A percentile compares a stretch with the other conserved stretches of the same genome.
These are phyloP conservation scores for Myriosclerotinia duriaeana DNA, from an alignment of 2,329 filamentous ascomycete species.

Conservation along the genomic window DNA sequence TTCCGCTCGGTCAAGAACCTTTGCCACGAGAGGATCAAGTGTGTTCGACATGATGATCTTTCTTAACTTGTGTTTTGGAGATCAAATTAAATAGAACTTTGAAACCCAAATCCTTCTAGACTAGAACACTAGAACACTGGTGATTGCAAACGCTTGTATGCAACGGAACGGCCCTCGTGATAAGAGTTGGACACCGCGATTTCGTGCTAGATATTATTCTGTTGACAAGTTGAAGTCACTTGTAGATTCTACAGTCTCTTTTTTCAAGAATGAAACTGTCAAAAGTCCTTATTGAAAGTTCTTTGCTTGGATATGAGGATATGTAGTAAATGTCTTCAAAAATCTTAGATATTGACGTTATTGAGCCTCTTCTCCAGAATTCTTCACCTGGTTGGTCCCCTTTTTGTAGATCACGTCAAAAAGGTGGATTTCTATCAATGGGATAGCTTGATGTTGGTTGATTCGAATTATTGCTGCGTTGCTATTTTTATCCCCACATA, in stretches of 20 bases:
- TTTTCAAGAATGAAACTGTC: neutral
- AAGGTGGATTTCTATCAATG: neutral
- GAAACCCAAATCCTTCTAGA: neutral
- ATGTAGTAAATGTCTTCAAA: too few species aligned
- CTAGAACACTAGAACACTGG: neutral
- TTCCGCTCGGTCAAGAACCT: constrained; percentile 47
- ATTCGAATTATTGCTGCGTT: neutral
- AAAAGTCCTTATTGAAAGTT: neutral
- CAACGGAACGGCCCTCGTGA: neutral
- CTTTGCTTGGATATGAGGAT: too few species aligned
- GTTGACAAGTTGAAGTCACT: neutral
- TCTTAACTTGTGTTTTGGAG: neutral
- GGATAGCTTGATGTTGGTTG: neutral
- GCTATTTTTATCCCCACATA: constrained; percentile 14
- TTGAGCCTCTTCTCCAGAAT: constrained; percentile 8
- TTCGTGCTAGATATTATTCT: neutral
- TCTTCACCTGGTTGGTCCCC: constrained; percentile 11
- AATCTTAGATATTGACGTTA: neutral
- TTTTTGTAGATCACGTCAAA: constrained; percentile 8
- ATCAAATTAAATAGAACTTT: neutral
- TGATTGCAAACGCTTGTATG: constrained; percentile 16
- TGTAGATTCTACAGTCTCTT: neutral
- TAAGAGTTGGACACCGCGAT: neutral
- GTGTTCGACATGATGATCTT: constrained; percentile 18
- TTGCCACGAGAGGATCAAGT: constrained; percentile 52